Conservation (phyloP, 345 rosid genomes). For the Eucalyptus coolabah region DNA sequence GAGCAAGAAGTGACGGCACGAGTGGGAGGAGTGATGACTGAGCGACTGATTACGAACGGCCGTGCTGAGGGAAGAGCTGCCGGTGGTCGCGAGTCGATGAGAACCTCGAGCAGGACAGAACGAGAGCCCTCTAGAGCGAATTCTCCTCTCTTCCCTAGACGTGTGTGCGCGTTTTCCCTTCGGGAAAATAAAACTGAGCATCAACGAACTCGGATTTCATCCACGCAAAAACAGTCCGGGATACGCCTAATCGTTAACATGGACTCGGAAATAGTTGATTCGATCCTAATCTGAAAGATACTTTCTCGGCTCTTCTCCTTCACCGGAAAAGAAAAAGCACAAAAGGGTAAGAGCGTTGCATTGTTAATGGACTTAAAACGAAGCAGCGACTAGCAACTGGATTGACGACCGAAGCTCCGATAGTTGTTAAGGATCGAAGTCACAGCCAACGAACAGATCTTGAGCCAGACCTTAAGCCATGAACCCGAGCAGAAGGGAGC, state of each 20-base stretch:
- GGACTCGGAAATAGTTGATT: background rate
- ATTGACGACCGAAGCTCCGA: fast-evolving
- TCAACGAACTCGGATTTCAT: background rate
- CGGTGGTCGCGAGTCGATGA: background rate
- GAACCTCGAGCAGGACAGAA: background rate
- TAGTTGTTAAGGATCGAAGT: too few relatives aligned
- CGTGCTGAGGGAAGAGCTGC: background rate
- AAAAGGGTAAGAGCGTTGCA: too few relatives aligned
- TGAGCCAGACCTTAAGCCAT: too few relatives aligned
- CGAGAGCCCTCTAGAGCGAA: background rate
- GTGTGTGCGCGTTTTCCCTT: too few relatives aligned
- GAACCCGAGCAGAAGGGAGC: too few relatives aligned
- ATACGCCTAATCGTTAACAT: background rate
- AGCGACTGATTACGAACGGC: background rate
- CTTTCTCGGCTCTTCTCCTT: background rate
- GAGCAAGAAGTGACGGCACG: fast-evolving
- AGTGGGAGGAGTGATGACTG: background rate
- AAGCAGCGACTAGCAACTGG: too few relatives aligned
- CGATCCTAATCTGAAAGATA: background rate
- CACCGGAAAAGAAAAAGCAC: background rate
- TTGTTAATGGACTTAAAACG: too few relatives aligned
- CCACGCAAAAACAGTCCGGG: background rate
- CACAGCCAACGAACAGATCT: too few relatives aligned
- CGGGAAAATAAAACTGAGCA: background rate
- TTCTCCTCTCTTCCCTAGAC: too few relatives aligned